Conservation (phyloP, 2,329 filamentous ascomycete genomes). For the Acarospora socialis region DNA sequence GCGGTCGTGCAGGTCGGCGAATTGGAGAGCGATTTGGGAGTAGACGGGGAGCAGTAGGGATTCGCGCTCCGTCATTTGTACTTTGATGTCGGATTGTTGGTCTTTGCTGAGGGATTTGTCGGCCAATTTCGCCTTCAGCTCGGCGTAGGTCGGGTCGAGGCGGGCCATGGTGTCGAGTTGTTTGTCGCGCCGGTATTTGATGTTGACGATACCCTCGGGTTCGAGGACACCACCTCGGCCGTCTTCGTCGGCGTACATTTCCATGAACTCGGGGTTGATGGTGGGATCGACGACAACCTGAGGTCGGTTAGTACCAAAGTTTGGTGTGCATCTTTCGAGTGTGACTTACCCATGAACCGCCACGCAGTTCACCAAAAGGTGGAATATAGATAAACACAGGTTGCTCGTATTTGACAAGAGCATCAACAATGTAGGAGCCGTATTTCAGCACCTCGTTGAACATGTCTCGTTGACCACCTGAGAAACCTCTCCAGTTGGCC, state of each 20-base stretch:
- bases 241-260: conserved; percentile 97
- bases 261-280: conserved; percentile 93
- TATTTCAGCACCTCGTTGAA: conserved; percentile 99
- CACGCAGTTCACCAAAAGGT: conserved; percentile 88
- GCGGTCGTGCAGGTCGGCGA: conserved; percentile 92
- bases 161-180: conserved; percentile 96
- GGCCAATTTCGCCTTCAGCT: conserved; percentile 64
- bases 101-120: conserved; percentile 57
- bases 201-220: conserved; percentile 93
- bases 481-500: conserved; percentile 99
- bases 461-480: conserved; percentile 97
- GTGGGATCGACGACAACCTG: conserved; percentile 92
- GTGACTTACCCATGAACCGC: conserved; percentile 72
- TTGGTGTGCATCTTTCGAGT: conserved; percentile 17
- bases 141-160: conserved; percentile 68
- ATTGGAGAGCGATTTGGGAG: conserved; percentile 87
- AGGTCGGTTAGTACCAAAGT: no score
- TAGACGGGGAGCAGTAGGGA: conserved; percentile 85
- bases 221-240: conserved; percentile 93
- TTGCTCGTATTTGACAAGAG: conserved; percentile 95
- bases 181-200: conserved; percentile 96
- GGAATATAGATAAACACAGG: conserved; percentile 99
- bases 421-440: conserved; percentile 96
- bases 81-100: conserved; percentile 63
- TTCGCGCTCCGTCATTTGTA: conserved; percentile 72